Evolutionary conservation across 306 rosid genomes (phyloP), one percentile per base, ranked within the genome.

Genomic region (Begonia masoniana): DNA sequence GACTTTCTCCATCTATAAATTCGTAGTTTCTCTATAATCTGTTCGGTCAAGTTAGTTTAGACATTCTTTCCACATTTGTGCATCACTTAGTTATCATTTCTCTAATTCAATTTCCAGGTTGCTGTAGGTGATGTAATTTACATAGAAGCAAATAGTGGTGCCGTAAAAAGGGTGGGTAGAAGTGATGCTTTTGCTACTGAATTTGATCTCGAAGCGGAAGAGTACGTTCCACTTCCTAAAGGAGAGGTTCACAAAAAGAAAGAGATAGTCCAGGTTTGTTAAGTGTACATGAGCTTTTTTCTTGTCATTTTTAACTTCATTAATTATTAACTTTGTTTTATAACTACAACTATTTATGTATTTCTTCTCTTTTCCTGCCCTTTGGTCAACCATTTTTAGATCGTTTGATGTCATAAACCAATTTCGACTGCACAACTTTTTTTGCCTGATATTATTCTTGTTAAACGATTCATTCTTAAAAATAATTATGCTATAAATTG

Each of bases 231-330:
- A 49, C 96, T 91, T 73, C 96, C 97, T 35, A 91, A 91, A 79
- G 97, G 97, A 52, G 97, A 91, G 78, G 97, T 91, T 72, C 97
- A 91, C 74, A 91, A 91, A 53, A 85, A 81, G 74, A 91, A 91
- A 67, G 97, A 91, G 72, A 85, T 91, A 65, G 96, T 91, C 59
- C 92, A 91, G 97, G 94, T 91, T 57, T 62, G 73, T 78, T 26
- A 17, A 17, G 19, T 17, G 19, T 75, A 48, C 10, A 49, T 52
- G 64, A 56, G 59, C 61, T 57, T 63, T 39, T 55, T 16, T 39
- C 47, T 55, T 58, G 54, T 16, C 45, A 31, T 16, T 41, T 51
- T 51, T 52, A 56, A 17, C 55, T 57, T 15, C 51, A 51, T 31
- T 51, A 45, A 35, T 52, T 14, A 21, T 21, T 21, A 1, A 21